A percentile compares a stretch with the other conserved stretches of the same genome.
phyloP scores from a whole-genome alignment of 2,329 filamentous ascomycete species.

The Magnaporthales sp. region DNA sequence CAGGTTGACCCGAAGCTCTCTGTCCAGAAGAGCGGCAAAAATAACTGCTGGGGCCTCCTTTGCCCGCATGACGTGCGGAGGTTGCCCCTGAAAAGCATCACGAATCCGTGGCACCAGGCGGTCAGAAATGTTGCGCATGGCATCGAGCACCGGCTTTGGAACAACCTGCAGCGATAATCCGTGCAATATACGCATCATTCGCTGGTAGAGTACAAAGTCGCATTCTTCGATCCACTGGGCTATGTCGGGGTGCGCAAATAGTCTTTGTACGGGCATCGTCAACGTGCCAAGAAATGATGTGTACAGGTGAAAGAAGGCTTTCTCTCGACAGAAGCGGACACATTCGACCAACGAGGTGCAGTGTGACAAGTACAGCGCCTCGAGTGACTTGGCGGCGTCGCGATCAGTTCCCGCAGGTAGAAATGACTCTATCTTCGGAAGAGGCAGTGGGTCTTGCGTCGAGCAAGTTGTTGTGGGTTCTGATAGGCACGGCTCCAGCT shows the following conservation, averaged over 20 bases:
- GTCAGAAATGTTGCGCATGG: constrained; percentile 78
- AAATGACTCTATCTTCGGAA: constrained; percentile 83
- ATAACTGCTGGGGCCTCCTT: constrained; percentile 83
- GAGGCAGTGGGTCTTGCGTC: constrained; percentile 58
- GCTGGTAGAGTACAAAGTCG: constrained; percentile 92
- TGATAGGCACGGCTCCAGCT: constrained; percentile 52
- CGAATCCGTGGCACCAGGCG: constrained; percentile 73
- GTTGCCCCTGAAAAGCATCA: constrained; percentile 77
- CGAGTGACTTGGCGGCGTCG: constrained; percentile 78
- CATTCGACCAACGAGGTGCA: constrained; percentile 94
- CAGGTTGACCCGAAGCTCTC: constrained; percentile 83
- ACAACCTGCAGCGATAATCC: constrained; percentile 87
- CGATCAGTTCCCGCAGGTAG: constrained; percentile 74
- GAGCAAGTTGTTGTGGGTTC: constrained; percentile 45
- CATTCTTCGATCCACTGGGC: constrained; percentile 93
- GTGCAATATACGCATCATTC: constrained; percentile 88
- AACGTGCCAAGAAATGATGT: constrained; percentile 93
- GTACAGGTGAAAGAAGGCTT: constrained; percentile 91
- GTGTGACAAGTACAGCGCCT: constrained; percentile 84
- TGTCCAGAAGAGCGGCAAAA: constrained; percentile 78
- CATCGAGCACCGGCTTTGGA: constrained; percentile 78
- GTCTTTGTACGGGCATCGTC: constrained; percentile 91
- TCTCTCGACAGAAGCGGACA: constrained; percentile 92
- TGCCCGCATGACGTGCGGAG: constrained; percentile 74
- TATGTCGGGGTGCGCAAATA: constrained; percentile 72